phyloP scores from a whole-genome alignment of 73 alveolate genomes.

The Breviolum minutum region DNA sequence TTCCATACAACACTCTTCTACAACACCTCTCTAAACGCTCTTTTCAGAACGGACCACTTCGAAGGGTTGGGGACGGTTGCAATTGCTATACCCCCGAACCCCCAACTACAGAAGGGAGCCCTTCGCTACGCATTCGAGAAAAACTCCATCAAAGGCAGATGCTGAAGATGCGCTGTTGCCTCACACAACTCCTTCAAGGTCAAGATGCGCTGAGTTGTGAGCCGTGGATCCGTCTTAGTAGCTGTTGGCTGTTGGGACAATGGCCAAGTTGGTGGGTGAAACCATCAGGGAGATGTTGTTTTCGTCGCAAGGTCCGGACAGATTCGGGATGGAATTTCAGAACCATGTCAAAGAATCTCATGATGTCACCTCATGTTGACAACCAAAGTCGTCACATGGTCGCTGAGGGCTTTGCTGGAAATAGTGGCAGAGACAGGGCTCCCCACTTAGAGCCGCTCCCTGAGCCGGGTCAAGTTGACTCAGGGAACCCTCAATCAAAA shows the following conservation, averaged over 20 bases:
- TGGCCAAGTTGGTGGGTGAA: not conserved
- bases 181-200: slow-evolving; percentile 91
- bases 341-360: slow-evolving; percentile 77
- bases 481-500: no score
- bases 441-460: no score
- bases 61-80: no score
- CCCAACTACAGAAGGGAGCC: no score
- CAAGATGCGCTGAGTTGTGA: slow-evolving; percentile 59
- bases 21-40: no score
- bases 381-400: no score
- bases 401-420: no score
- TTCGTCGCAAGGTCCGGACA: not conserved
- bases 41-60: no score
- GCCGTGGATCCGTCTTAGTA: slow-evolving; percentile 61
- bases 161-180: not conserved
- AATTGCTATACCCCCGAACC: no score
- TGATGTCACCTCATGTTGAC: slow-evolving; percentile 43
- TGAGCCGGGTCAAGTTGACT: no score
- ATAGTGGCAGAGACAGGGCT: no score
- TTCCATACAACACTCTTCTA: no score
- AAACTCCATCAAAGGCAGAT: not conserved
- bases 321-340: slow-evolving; percentile 43
- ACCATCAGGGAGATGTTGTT: not conserved
- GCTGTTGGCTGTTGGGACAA: not conserved
- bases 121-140: not conserved